phyloP scores from a whole-genome alignment of 2,329 filamentous ascomycete species.

The Cercospora sp. region DNA sequence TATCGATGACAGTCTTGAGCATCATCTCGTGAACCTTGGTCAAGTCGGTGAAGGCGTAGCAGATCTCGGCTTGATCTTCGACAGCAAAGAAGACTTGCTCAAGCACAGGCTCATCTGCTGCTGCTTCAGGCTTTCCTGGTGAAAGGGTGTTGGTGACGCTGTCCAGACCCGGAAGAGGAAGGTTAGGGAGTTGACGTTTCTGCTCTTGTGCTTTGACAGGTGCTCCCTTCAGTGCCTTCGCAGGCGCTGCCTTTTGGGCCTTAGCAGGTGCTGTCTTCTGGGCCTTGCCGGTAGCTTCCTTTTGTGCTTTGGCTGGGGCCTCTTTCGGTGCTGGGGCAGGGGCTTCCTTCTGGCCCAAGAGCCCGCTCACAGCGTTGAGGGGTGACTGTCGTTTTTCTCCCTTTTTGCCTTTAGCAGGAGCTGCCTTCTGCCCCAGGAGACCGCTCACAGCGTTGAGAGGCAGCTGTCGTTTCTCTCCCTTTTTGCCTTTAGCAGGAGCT shows the following conservation, averaged over 20 bases:
- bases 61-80: neutral
- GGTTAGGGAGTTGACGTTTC: neutral
- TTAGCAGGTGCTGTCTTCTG: neutral
- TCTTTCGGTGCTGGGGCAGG: neutral
- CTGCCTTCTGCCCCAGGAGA: neutral
- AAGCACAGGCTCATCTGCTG: neutral
- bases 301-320: neutral
- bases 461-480: neutral
- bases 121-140: neutral
- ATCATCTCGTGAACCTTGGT: neutral
- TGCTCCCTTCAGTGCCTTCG: neutral
- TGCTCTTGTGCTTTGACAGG: neutral
- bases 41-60: neutral
- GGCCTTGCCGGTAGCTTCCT: neutral
- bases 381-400: neutral
- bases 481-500: neutral
- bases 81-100: neutral
- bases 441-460: neutral
- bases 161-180: neutral
- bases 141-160: neutral
- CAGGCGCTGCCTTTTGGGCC: neutral
- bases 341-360: neutral
- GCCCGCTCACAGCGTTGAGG: neutral
- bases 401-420: neutral
- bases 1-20: neutral